Base-by-base conservation (phyloP, 2,329 filamentous ascomycete genomes). In the Pyrenophora graminea region DNA sequence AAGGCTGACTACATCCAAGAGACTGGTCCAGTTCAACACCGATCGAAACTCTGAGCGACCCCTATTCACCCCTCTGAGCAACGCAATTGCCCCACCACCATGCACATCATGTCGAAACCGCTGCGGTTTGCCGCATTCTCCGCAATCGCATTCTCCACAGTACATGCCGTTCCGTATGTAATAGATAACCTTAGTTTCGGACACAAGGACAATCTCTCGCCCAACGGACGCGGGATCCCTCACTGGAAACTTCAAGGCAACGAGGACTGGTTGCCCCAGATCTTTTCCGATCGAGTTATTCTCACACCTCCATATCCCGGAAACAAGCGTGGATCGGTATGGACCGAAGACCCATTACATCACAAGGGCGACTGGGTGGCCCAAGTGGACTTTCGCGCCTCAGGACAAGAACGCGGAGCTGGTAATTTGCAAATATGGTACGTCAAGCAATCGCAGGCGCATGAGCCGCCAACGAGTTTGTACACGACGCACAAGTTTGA, bases 371-470 rank as follows among this genome's bases (percentile, higher is more conserved):
- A 87, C 72, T 99, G 91, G 91, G 82, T 85, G 7, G 85, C 86
- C 43, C 90, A 96, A 67, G 80, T 97, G 62, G 87, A 94, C 68
- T 97, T 99, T 75, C 85, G 94, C 61, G 90, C 87, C 45, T 90
- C 85, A 55, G 94, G 94, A 6, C 87, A 88, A 57, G 94, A 97
- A 69, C 81, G 90, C 62, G 91, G 87, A 43, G 86, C 87, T 51
- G 94, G 94, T 41, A 97, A 95, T 75, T 79, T 99, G 62, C 93
- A 97, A 74, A 81, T 99, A 66, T 99, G 94, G 94, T 90, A 95
- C 68, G 86, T 84, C 45, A 86, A 85, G 63, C 82, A 89, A 53
- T 88, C 89, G 27, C 77, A 83, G 61, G 75, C 80, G 53, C 78
- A 80, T 25, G 79, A 96, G 48, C 87, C 85, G 48, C 82, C 86